Conservation (phyloP, 192 early-diverging fungal species). For the Dissophora globulifera region DNA sequence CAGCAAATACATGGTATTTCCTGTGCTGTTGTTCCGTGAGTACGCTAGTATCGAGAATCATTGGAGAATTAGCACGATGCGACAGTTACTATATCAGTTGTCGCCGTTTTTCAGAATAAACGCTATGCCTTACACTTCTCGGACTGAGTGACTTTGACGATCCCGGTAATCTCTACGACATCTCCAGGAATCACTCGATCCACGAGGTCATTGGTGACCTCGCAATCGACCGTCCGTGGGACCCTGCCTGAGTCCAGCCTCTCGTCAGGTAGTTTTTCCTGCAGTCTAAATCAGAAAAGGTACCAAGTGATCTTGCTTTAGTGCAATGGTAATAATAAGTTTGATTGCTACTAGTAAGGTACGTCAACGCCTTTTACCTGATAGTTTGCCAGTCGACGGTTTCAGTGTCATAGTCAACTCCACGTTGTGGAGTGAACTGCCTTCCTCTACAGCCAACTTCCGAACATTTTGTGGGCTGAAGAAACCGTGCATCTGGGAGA, state of each 20-base stretch:
- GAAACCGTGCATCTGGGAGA: slow-evolving; percentile 73
- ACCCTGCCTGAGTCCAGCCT: slow-evolving; percentile 74
- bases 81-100: neutral
- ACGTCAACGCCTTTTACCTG: slow-evolving; percentile 28
- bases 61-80: neutral
- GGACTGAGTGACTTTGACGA: slow-evolving; percentile 79
- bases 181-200: slow-evolving; percentile 85
- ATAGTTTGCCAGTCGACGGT: slow-evolving; percentile 85
- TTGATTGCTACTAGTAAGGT: no score
- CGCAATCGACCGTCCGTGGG: slow-evolving; percentile 82
- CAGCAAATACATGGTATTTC: slow-evolving; percentile 76
- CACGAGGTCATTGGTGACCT: slow-evolving; percentile 79
- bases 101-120: neutral
- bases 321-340: no score
- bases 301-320: neutral
- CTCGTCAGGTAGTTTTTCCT: slow-evolving; percentile 82
- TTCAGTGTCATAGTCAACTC: slow-evolving; percentile 56
- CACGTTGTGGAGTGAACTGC: slow-evolving; percentile 69
- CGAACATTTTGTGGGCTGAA: slow-evolving; percentile 67
- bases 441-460: slow-evolving; percentile 73
- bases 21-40: slow-evolving; percentile 51
- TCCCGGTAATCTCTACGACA: slow-evolving; percentile 79
- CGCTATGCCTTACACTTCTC: slow-evolving; percentile 61
- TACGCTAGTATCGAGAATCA: no score
- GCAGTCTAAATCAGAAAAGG: slow-evolving; percentile 60